Conservation (phyloP, 2,329 filamentous ascomycete genomes). For the Apiospora saccharicola region DNA sequence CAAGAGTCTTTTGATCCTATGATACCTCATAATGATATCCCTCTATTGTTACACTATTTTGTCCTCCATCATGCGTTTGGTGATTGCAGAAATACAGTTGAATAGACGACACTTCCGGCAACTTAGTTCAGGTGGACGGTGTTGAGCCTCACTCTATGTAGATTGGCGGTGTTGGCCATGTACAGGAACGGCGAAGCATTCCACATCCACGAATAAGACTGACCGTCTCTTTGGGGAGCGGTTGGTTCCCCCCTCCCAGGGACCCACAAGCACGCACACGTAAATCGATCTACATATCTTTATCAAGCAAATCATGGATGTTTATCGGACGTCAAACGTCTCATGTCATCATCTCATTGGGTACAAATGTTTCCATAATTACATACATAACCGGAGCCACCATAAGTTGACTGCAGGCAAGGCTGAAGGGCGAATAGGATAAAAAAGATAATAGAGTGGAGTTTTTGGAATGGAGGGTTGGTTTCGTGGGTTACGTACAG, state of each 20-base stretch:
- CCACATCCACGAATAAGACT: neutral
- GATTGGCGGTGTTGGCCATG: too few species aligned
- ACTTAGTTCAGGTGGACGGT: neutral
- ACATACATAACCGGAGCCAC: neutral
- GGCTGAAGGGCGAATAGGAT: neutral
- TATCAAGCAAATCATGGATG: neutral
- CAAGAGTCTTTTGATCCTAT: constrained; percentile 10
- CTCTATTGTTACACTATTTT: neutral
- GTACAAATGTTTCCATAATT: neutral
- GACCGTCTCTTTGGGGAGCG: neutral
- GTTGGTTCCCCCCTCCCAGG: too few species aligned
- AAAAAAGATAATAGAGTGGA: neutral
- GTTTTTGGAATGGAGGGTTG: neutral
- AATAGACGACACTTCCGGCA: neutral
- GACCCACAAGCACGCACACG: neutral
- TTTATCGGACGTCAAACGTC: neutral
- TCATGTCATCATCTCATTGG: neutral
- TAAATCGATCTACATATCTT: neutral
- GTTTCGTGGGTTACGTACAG: constrained; percentile 7
- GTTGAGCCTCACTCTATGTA: too few species aligned
- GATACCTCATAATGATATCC: constrained; percentile 20
- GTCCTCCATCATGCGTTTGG: too few species aligned
- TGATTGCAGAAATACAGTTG: neutral
- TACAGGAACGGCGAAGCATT: neutral
- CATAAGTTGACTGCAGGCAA: neutral